phyloP scores from a whole-genome alignment of 768 basidiomycete species.

The Lentinula guzmanii region DNA sequence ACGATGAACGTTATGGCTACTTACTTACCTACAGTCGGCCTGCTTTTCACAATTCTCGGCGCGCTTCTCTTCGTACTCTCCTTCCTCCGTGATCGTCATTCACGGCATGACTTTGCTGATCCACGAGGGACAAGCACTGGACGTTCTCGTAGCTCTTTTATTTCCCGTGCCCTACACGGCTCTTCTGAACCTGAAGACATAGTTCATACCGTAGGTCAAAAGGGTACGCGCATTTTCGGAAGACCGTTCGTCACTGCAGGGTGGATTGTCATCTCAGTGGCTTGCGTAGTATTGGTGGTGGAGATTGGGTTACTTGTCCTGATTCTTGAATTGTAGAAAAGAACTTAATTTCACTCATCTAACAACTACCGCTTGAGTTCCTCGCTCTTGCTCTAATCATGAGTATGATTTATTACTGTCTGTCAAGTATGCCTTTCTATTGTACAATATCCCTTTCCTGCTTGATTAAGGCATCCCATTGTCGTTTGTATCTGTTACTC shows the following conservation, averaged over 20 bases:
- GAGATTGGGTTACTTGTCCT: constrained; percentile 65
- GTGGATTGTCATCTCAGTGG: constrained; percentile 60
- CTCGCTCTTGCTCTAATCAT: background rate
- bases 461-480: too few relatives aligned
- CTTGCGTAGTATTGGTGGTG: constrained; percentile 52
- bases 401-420: background rate
- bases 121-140: constrained; percentile 11
- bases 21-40: constrained; percentile 34
- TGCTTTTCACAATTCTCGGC: constrained; percentile 61
- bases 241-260: constrained; percentile 78
- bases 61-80: constrained; percentile 52
- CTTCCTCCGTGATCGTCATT: constrained; percentile 57
- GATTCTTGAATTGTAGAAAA: constrained; percentile 37
- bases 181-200: constrained; percentile 25
- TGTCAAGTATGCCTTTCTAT: background rate
- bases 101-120: constrained; percentile 76
- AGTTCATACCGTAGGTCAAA: constrained; percentile 54
- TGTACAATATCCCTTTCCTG: too few relatives aligned
- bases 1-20: background rate
- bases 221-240: constrained; percentile 59
- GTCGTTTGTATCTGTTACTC: too few relatives aligned
- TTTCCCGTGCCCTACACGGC: constrained; percentile 1
- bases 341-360: background rate
- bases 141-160: background rate
- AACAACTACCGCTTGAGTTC: background rate